Evolutionary conservation across 202 grass and related monocot genomes (phyloP), one percentile per base, ranked within the genome.

Genomic region (Cymbopogon flexuosus): DNA sequence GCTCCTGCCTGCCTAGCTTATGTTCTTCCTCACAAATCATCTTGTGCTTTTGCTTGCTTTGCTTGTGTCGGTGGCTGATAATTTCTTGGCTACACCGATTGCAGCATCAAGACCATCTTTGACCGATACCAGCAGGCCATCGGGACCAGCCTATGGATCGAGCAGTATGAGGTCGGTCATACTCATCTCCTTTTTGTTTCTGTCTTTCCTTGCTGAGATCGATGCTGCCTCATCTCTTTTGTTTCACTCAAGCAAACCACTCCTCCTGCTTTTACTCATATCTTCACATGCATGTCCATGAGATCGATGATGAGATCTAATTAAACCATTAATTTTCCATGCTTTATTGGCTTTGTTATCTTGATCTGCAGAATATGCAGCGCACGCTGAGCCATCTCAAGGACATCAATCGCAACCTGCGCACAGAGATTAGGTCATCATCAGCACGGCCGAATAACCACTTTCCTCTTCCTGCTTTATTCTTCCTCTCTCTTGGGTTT

Each of bases 41-140:
- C 2, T 0, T 0, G n/a, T 10, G 1, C 12, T 47, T 10, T 3
- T 47, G 13, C 46, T 16, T 49, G 0, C 12, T 5, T 33, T 60
- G 19, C 10, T 30, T 11, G 68, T 64, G 24, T 58, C 14, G 65
- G 37, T 30, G 14, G 2, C 54, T 75, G 27, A 16, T 33, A 43
- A 3, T 2, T 23, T 59, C 22, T 36, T 90, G 64, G 56, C 22
- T 10, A 4, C 3, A 4, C 3, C 27, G 22, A 27, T 37, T 47
- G 8, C 74, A 98, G 95, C 40, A 90, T 90, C 82, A 95, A 98
- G 88, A 89, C 62, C 27, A 91, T 91, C 18, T 93, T 89, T 81
- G 95, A 95, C 84, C 92, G 92, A 47, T 98, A 95, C 87, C 95
- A 98, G 82, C 90, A 93, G 34, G 84, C 81, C n/a, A 76, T 79